These are phyloP conservation scores for Cladophialophora psammophila DNA, from an alignment of 2,329 filamentous ascomycete genomes.

Conservation along the genomic window DNA sequence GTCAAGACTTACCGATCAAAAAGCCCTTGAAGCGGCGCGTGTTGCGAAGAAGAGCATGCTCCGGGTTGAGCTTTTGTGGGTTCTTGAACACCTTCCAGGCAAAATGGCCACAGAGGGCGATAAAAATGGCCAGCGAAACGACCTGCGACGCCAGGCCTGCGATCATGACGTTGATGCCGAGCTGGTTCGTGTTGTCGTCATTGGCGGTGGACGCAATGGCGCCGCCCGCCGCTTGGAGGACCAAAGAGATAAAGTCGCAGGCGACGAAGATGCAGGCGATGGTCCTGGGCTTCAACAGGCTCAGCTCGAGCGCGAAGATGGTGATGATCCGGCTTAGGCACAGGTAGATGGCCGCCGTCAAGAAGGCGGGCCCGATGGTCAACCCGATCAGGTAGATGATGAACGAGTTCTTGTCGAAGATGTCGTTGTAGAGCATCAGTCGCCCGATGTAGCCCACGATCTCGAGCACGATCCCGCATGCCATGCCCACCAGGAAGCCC, in stretches of 20 bases:
- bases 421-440: conserved; percentile 62
- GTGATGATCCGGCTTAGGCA: conserved; percentile 58
- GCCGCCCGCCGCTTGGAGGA: conserved; percentile 69
- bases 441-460: conserved; percentile 67
- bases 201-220: conserved; percentile 59
- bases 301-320: conserved; percentile 46
- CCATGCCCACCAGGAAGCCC: conserved; percentile 62
- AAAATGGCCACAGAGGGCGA: conserved; percentile 49
- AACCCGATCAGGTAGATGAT: conserved; percentile 66
- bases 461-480: conserved; percentile 62
- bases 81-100: conserved; percentile 22
- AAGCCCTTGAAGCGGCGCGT: conserved; percentile 13
- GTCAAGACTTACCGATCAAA: conserved; percentile 11
- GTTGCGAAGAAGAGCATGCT: background rate
- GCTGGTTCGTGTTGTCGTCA: conserved; percentile 44
- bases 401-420: conserved; percentile 58
- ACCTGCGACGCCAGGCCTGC: conserved; percentile 62
- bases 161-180: conserved; percentile 70
- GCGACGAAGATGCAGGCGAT: conserved; percentile 62
- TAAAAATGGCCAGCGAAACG: conserved; percentile 59
- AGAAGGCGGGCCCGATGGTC: conserved; percentile 70
- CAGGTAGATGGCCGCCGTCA: conserved; percentile 70
- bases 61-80: conserved; percentile 5
- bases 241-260: conserved; percentile 67
- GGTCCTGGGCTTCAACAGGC: conserved; percentile 45